Percentiles rank a stretch among this genome's conserved stretches.
Conservation (phyloP, 2,329 filamentous ascomycete species). For the Penicillium sp. region DNA sequence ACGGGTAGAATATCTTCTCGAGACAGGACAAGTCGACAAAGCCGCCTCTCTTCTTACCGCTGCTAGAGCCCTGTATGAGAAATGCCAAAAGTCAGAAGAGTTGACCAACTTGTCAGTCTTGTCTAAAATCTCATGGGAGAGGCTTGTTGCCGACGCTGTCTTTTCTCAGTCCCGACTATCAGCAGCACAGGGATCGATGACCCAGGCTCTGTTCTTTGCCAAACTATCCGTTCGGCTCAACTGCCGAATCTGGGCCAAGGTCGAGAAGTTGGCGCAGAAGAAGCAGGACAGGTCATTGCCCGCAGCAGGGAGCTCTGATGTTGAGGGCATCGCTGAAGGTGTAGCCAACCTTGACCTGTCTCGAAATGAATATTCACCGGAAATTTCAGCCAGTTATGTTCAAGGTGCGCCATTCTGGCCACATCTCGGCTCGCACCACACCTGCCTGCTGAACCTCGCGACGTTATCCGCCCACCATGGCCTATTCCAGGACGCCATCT, state of each 20-base stretch:
- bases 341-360: conserved; percentile 40
- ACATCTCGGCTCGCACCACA: conserved; percentile 68
- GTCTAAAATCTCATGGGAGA: conserved; percentile 47
- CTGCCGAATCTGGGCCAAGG: conserved; percentile 49
- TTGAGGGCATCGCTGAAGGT: conserved; percentile 37
- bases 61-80: conserved; percentile 32
- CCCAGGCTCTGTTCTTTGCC: conserved; percentile 46
- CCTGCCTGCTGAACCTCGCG: conserved; percentile 68
- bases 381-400: conserved; percentile 44
- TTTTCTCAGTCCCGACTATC: conserved; percentile 63
- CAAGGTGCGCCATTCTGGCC: conserved; percentile 72
- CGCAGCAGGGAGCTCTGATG: conserved; percentile 24
- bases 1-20: conserved; percentile 68
- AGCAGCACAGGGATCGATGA: conserved; percentile 51
- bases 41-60: conserved; percentile 41
- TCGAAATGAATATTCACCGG: conserved; percentile 29
- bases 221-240: conserved; percentile 49
- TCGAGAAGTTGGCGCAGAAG: conserved; percentile 44
- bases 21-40: conserved; percentile 61
- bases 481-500: conserved; percentile 80
- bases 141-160: conserved; percentile 55
- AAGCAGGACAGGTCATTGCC: conserved; percentile 30
- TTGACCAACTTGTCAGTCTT: conserved; percentile 34
- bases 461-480: conserved; percentile 77
- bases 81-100: conserved; percentile 28